Conservation (phyloP, 768 basidiomycete genomes). For the Coprinopsis strossmayeri region DNA sequence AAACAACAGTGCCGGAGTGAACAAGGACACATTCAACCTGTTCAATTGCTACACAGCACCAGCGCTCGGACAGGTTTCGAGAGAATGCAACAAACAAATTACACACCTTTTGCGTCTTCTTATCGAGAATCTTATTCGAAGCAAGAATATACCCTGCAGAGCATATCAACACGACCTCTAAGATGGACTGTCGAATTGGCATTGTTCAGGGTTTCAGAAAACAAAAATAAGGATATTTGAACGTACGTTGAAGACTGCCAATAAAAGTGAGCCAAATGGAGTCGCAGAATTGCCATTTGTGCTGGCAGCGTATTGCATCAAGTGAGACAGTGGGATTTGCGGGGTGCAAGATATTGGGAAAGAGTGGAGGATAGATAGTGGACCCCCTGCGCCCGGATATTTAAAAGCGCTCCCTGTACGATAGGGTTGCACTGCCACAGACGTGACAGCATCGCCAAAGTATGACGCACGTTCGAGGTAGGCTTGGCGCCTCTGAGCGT, state of each 20-base stretch:
- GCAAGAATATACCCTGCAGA: slow-evolving; percentile 81
- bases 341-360: not conserved
- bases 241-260: slow-evolving; percentile 52
- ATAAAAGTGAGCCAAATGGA: slow-evolving; percentile 30
- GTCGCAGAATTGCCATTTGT: slow-evolving; percentile 6
- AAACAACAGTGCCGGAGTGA: slow-evolving; percentile 83
- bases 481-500: not conserved
- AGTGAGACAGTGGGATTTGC: not conserved
- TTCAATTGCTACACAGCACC: slow-evolving; percentile 56
- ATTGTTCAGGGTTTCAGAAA: slow-evolving; percentile 7
- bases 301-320: slow-evolving; percentile 9
- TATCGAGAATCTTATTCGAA: slow-evolving; percentile 74
- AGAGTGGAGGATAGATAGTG: not conserved
- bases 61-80: not conserved
- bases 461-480: not conserved
- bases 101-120: slow-evolving; percentile 78
- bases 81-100: not conserved
- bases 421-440: not conserved
- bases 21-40: slow-evolving; percentile 79
- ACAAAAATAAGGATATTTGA: not conserved
- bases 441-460: not conserved
- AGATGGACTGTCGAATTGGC: slow-evolving; percentile 55
- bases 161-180: slow-evolving; percentile 85
- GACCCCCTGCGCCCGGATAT: not conserved
- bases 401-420: not conserved